These are phyloP conservation scores for Cryptosporidium canis DNA, from an alignment of 169 alveolate genomes.

Conservation along the genomic window DNA sequence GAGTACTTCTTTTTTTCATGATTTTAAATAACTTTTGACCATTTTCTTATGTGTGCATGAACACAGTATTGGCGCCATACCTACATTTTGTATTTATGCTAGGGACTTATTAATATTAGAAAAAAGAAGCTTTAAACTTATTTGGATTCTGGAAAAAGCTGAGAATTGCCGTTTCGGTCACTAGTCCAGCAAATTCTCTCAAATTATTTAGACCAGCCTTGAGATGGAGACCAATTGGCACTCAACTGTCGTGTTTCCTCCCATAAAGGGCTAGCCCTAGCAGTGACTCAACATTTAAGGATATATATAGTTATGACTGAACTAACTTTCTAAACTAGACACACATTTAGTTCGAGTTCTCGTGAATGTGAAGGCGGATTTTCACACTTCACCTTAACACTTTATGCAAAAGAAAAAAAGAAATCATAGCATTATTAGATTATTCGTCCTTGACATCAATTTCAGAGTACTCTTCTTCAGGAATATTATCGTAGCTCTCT, in stretches of 20 bases:
- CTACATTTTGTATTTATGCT: not conserved
- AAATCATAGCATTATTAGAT: not conserved
- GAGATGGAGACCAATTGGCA: no score
- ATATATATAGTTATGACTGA: not conserved
- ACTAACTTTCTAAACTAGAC: not conserved
- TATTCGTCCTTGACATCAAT: slow-evolving; percentile 32
- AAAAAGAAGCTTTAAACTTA: not conserved
- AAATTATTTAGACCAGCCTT: no score
- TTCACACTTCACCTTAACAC: no score
- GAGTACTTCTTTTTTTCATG: not conserved
- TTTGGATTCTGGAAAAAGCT: not conserved
- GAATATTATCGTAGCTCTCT: slow-evolving; percentile 17
- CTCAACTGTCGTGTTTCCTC: no score
- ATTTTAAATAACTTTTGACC: not conserved
- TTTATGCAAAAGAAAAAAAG: not conserved
- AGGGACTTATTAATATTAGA: not conserved
- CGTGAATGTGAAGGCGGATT: no score
- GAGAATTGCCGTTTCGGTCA: no score
- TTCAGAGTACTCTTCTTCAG: slow-evolving; percentile 62
- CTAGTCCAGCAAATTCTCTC: no score
- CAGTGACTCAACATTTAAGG: not conserved
- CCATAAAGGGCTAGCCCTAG: no score
- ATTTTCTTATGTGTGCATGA: slow-evolving; percentile 5
- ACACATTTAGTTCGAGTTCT: not conserved
- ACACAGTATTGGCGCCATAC: slow-evolving; percentile 1